Evolutionary conservation across 768 basidiomycete species (phyloP).

Genomic region (Cystofilobasidium bisporidii): DNA sequence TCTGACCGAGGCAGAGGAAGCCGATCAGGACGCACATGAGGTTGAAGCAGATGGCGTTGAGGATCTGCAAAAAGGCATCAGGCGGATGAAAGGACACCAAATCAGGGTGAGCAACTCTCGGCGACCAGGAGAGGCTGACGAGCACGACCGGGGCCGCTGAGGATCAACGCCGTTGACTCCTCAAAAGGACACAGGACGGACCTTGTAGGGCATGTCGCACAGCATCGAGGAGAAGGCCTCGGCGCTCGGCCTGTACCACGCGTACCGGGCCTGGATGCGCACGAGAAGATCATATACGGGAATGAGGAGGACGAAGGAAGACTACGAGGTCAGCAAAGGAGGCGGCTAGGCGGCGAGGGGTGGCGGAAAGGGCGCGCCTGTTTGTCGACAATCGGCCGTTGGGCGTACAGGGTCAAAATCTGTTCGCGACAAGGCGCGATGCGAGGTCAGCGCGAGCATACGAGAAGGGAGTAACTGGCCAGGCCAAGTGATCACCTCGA

Average conservation of each 20-base stretch:
- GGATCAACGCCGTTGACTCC: too few species aligned
- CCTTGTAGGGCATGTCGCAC: conserved; percentile 4
- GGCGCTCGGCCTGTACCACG: neutral
- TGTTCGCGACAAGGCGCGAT: conserved; percentile 11
- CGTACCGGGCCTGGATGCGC: conserved; percentile 48
- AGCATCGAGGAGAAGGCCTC: conserved; percentile 7
- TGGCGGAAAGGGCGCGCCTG: too few species aligned
- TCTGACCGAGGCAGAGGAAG: too few species aligned
- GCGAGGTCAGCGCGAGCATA: neutral
- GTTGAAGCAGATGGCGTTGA: conserved; percentile 41
- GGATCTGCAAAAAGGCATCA: conserved; percentile 39
- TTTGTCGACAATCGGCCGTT: conserved; percentile 44
- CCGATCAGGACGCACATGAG: conserved; percentile 39
- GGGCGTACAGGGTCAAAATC: conserved; percentile 41
- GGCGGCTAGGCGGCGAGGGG: too few species aligned
- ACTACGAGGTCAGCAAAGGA: too few species aligned
- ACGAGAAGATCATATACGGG: too few species aligned
- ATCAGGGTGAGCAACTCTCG: too few species aligned
- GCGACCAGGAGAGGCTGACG: too few species aligned
- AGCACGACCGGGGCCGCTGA: too few species aligned
- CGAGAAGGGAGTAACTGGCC: neutral
- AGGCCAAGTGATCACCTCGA: neutral
- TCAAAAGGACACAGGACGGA: too few species aligned
- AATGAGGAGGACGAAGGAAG: too few species aligned
- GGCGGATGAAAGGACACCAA: too few species aligned